Conservation (phyloP, 805 yeast genomes). For the Candida piceae region DNA sequence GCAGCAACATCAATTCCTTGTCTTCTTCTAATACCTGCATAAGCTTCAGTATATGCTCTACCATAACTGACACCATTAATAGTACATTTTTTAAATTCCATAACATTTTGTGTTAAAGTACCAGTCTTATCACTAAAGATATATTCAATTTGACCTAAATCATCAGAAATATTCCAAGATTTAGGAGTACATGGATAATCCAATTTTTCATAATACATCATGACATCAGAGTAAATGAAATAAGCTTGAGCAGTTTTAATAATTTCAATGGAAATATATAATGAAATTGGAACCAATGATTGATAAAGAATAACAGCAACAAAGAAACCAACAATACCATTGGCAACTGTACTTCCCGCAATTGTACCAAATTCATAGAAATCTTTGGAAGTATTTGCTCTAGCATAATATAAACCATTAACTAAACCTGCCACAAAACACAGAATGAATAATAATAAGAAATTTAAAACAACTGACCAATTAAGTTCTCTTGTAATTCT, state of each 20-base stretch:
- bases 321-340: slow-evolving; percentile 69
- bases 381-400: slow-evolving; percentile 45
- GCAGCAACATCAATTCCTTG: slow-evolving; percentile 70
- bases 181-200: slow-evolving; percentile 84
- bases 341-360: slow-evolving; percentile 59
- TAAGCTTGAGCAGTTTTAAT: slow-evolving; percentile 79
- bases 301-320: slow-evolving; percentile 74
- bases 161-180: slow-evolving; percentile 83
- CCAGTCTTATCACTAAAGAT: slow-evolving; percentile 84
- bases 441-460: slow-evolving; percentile 54
- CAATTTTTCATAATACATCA: slow-evolving; percentile 60
- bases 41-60: slow-evolving; percentile 77
- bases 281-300: slow-evolving; percentile 76
- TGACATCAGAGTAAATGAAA: slow-evolving; percentile 70
- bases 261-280: slow-evolving; percentile 77
- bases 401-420: slow-evolving; percentile 60
- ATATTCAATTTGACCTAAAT: slow-evolving; percentile 80
- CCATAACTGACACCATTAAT: slow-evolving; percentile 72
- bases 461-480: slow-evolving; percentile 63
- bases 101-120: slow-evolving; percentile 75
- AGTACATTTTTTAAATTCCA: slow-evolving; percentile 82
- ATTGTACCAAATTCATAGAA: slow-evolving; percentile 66
- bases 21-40: slow-evolving; percentile 72
- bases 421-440: slow-evolving; percentile 68
- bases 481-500: slow-evolving; percentile 71